phyloP scores from a whole-genome alignment of 2,329 filamentous ascomycete genomes.

The Zopfia rhizophila region DNA sequence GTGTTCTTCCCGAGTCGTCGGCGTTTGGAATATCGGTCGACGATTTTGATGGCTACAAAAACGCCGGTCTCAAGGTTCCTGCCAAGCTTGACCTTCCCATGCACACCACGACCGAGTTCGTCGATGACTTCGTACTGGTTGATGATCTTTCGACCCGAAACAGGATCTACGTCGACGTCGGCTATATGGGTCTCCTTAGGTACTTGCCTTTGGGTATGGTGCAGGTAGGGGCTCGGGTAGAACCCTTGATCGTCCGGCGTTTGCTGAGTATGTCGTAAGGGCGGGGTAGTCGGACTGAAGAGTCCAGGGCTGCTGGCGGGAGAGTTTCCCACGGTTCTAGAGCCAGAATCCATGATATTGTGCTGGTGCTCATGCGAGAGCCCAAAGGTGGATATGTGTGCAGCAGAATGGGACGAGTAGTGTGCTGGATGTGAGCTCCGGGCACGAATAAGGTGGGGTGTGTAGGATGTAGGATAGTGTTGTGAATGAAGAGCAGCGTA shows the following conservation, averaged over 20 bases:
- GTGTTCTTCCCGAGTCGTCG: conserved; percentile 82
- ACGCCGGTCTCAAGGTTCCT: conserved; percentile 79
- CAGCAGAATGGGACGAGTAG: conserved; percentile 49
- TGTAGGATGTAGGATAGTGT: conserved; percentile 52
- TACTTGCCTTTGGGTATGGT: conserved; percentile 60
- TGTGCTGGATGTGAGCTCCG: conserved; percentile 55
- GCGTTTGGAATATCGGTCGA: conserved; percentile 93
- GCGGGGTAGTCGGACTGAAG: conserved; percentile 53
- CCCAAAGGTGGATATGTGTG: conserved; percentile 54
- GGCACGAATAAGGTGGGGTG: conserved; percentile 52
- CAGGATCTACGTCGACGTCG: conserved; percentile 86
- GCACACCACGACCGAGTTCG: conserved; percentile 93
- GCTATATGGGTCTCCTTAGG: conserved; percentile 81
- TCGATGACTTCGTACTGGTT: conserved; percentile 98
- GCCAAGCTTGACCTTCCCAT: conserved; percentile 97
- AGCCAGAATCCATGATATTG: conserved; percentile 50
- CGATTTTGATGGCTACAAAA: conserved; percentile 97
- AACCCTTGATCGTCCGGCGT: conserved; percentile 49
- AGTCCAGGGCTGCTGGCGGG: conserved; percentile 60
- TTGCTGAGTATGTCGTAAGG: conserved; percentile 40
- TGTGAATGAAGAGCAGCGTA: conserved; percentile 61
- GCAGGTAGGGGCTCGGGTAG: conserved; percentile 62
- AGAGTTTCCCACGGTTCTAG: conserved; percentile 58
- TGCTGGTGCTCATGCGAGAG: conserved; percentile 45
- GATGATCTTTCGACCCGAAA: conserved; percentile 93